These are phyloP conservation scores for Lotus japonicus DNA, from an alignment of 306 rosid species.

Conservation along the genomic window DNA sequence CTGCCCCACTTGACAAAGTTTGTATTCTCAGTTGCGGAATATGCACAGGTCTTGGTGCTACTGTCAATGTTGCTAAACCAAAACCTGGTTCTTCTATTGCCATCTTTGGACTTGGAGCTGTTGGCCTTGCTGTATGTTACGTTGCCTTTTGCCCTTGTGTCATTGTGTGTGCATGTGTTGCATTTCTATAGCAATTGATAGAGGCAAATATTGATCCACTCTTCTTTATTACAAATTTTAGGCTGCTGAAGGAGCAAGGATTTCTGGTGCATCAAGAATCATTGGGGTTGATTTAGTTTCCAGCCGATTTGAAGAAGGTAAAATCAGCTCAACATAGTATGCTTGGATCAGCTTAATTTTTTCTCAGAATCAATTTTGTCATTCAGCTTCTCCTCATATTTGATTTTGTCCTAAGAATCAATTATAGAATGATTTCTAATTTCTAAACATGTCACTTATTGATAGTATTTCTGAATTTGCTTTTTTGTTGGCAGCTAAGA, in stretches of 20 bases:
- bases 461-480: not conserved
- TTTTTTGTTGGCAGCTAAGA: constrained; percentile 57
- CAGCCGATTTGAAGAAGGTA: constrained; percentile 72
- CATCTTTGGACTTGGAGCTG: constrained; percentile 64
- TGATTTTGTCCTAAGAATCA: too few species aligned
- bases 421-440: too few species aligned
- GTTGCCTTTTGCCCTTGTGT: not conserved
- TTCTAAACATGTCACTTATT: too few species aligned
- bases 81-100: constrained; percentile 45
- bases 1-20: constrained; percentile 68
- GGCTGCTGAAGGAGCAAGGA: constrained; percentile 95
- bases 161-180: too few species aligned
- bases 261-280: constrained; percentile 73
- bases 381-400: too few species aligned
- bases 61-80: constrained; percentile 64
- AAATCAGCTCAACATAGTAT: too few species aligned
- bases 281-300: constrained; percentile 81
- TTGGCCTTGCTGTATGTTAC: constrained; percentile 59
- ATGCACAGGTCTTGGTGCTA: constrained; percentile 63
- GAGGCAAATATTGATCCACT: not conserved
- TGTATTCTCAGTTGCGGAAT: constrained; percentile 63
- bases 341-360: too few species aligned
- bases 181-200: not conserved
- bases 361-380: too few species aligned
- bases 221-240: constrained; percentile 8